Base-by-base conservation (phyloP, 805 yeast species). In the Komagataella ulmi region DNA sequence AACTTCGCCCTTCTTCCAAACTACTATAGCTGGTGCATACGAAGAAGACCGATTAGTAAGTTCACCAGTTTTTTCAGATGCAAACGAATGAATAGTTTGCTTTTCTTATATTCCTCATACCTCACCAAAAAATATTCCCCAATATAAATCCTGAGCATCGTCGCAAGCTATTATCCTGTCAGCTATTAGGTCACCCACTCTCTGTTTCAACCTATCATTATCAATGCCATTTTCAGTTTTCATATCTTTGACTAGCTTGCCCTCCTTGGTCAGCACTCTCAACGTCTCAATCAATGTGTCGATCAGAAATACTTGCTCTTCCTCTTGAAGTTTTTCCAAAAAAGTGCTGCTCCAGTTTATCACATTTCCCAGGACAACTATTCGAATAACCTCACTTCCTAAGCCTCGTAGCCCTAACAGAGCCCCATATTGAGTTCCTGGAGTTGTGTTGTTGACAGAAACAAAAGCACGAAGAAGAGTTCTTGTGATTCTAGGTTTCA, bases 351-450 rank as follows among this genome's bases (percentile, higher is more conserved):
- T 72, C 99, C 99, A 93, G 53, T 82, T 79, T 56, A 81, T 77
- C 54, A 91, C 67, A 64, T 93, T 93, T 0, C 97, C 97, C 44
- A 91, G 71, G 51, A 93, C 74, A 1, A 88, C 77, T 47, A 91
- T 82, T 57, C 96, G 77, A 44, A 91, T 78, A 7, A 93, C 95
- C 66, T 93, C 98, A 4, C 82, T 72, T 3, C 97, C 99, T 60
- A 93, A 69, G 17, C 84, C 88, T 52, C 79, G 77, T 59, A 93
- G 75, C 5, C 98, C 99, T 49, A 80, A 76, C 30, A 95, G 76
- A 3, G 97, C 83, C 44, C 99, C 99, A 59, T 85, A 93, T 55
- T 89, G 88, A 0, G 98, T 88, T 2, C 96, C 96, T 14, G 83
- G 73, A 6, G 89, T 76, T 6, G 68, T 63, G 48, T 59, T 51